Base-by-base conservation (phyloP, 768 basidiomycete species). In the Arthromyces matolae region DNA sequence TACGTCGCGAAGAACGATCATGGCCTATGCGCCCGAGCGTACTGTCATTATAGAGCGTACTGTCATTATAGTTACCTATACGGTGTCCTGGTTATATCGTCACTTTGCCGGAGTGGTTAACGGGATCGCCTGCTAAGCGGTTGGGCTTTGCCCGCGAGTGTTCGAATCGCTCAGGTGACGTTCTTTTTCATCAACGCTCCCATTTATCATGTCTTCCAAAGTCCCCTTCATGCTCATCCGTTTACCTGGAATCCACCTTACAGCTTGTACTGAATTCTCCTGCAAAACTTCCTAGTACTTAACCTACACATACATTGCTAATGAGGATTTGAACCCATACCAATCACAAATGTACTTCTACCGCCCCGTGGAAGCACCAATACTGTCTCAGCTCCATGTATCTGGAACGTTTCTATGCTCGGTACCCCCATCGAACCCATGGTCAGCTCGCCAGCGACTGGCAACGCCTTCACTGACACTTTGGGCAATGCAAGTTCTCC, bases 21-120 rank as follows among this genome's bases (percentile, higher is more conserved):
- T n/a, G n/a, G n/a, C n/a, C n/a, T n/a, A n/a, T n/a, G n/a, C n/a
- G n/a, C n/a, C n/a, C n/a, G n/a, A n/a, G n/a, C n/a, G n/a, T n/a
- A n/a, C n/a, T n/a, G n/a, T n/a, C n/a, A n/a, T n/a, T n/a, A n/a
- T n/a, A n/a, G n/a, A n/a, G n/a, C n/a, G n/a, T n/a, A n/a, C n/a
- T n/a, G n/a, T n/a, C n/a, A n/a, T n/a, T n/a, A n/a, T n/a, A n/a
- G n/a, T n/a, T n/a, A n/a, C n/a, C n/a, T n/a, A n/a, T n/a, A n/a
- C n/a, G n/a, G n/a, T n/a, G n/a, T n/a, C n/a, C n/a, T n/a, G n/a
- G n/a, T 18, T 19, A 8, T 24, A 27, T 35, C 12, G 83, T 86
- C 83, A 86, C 86, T 88, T 87, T 89, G 86, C 85, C 84, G 85
- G 86, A 88, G 86, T 86, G 84, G 85, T 89, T 88, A 89, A 87